Evolutionary conservation across 148 eudicot genomes (phyloP), one percentile per base, ranked within the genome.

Genomic region (Nepenthes mirabilis): DNA sequence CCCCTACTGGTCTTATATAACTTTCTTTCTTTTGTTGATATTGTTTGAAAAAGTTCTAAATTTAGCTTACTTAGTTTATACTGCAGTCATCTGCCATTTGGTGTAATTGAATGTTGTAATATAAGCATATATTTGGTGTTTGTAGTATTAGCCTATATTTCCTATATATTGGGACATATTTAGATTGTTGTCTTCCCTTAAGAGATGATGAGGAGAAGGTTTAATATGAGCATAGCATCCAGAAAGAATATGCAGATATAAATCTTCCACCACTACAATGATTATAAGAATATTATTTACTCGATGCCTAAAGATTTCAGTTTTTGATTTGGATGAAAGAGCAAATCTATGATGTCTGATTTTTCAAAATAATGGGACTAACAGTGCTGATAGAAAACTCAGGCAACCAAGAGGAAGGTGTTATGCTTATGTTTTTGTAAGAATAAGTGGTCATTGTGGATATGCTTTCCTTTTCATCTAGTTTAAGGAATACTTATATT

Each of bases 181-280:
- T 14, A 55, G 13, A 34, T 57, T 61, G 56, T 57, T 54, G 50
- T 64, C 53, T 67, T 59, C 51, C 58, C 48, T 52, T 73, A 93
- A 96, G 98, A 86, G 64, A 67, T 83, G 57, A 82, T 90, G 74
- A 88, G 96, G 75, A 78, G 91, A 67, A 93, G 75, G 75, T 65
- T 78, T 68, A 71, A 77, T 36, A 78, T 10, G 81, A 67, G 64
- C 56, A 53, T 72, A 52, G 66, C 60, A 58, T 67, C 60, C 72
- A 72, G 63, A 79, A 70, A 57, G 79, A 82, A 60, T 83, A 77
- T 65, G 54, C 64, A 48, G 65, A 79, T 49, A 57, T 67, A 65
- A 66, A 84, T 60, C 64, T 93, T 57, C 72, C 87, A 56, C 58
- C 70, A 36, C 74, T 86, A 61, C 73, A 84, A 70, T 70, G 69